Percentiles rank a stretch among this genome's conserved stretches.
phyloP scores from a whole-genome alignment of 495 filamentous ascomycete genomes.

The Podospora australis region DNA sequence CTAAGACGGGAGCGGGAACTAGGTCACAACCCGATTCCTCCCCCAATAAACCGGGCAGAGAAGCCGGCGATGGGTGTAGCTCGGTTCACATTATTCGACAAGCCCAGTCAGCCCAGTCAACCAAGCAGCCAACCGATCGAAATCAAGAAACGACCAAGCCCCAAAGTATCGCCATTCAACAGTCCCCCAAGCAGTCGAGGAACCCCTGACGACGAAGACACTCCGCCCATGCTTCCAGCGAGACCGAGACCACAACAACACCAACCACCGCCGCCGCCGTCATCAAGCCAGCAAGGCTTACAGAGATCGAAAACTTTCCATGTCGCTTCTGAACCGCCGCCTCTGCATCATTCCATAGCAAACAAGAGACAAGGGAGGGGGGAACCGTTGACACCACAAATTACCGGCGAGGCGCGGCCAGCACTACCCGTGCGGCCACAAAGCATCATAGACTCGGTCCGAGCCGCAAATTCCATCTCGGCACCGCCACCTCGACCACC shows the following conservation, averaged over 20 bases:
- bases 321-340: conserved; percentile 39
- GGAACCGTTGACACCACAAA: conserved; percentile 24
- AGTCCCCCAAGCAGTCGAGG: conserved; percentile 79
- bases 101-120: conserved; percentile 18
- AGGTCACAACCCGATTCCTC: conserved; percentile 36
- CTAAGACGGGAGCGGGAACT: conserved; percentile 36
- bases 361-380: conserved; percentile 33
- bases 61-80: conserved; percentile 62
- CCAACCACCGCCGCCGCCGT: not conserved
- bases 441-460: conserved; percentile 26
- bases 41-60: conserved; percentile 71
- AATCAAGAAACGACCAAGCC: conserved; percentile 23
- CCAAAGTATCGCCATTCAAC: conserved; percentile 72
- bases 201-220: conserved; percentile 44
- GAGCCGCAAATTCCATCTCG: conserved; percentile 16
- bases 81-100: conserved; percentile 20
- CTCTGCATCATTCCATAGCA: conserved; percentile 42
- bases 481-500: conserved; percentile 44
- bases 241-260: conserved; percentile 26
- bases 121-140: conserved; percentile 25
- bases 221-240: conserved; percentile 37
- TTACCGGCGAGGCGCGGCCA: conserved; percentile 48
- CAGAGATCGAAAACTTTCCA: conserved; percentile 24
- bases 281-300: conserved; percentile 9
- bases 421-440: conserved; percentile 52